Conservation (phyloP, 2,329 filamentous ascomycete genomes). For the Ustulina deusta region DNA sequence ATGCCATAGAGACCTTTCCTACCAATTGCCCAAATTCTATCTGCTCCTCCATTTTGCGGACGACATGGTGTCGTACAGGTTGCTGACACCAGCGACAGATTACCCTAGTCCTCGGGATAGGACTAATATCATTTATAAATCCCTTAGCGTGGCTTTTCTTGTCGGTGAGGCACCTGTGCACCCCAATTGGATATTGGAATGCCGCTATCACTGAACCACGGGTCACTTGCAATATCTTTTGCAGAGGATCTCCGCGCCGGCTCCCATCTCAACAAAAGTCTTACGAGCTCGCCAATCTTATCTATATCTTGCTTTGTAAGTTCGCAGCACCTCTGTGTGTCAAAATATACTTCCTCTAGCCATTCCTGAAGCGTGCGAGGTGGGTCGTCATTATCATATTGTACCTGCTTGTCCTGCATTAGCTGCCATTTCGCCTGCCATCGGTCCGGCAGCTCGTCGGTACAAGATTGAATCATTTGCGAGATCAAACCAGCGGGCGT, state of each 20-base stretch:
- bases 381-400: not conserved
- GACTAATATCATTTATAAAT: no score
- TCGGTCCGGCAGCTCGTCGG: constrained; percentile 26
- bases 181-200: no score
- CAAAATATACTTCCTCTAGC: constrained; percentile 30
- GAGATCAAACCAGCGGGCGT: constrained; percentile 6
- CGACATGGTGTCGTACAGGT: no score
- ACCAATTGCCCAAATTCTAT: no score
- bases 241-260: constrained; percentile 13
- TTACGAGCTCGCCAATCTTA: constrained; percentile 14
- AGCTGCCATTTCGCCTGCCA: constrained; percentile 29
- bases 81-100: no score
- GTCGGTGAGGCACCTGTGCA: no score
- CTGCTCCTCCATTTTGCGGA: no score
- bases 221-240: constrained; percentile 19
- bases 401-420: not conserved
- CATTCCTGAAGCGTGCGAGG: constrained; percentile 22
- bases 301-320: constrained; percentile 24
- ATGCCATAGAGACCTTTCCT: no score
- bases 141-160: no score
- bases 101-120: no score
- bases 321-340: constrained; percentile 2
- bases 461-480: constrained; percentile 25
- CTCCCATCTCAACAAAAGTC: constrained; percentile 17
- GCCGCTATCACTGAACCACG: constrained; percentile 11